Conservation (phyloP, 208 protist species). For the Lotmaria passim region DNA sequence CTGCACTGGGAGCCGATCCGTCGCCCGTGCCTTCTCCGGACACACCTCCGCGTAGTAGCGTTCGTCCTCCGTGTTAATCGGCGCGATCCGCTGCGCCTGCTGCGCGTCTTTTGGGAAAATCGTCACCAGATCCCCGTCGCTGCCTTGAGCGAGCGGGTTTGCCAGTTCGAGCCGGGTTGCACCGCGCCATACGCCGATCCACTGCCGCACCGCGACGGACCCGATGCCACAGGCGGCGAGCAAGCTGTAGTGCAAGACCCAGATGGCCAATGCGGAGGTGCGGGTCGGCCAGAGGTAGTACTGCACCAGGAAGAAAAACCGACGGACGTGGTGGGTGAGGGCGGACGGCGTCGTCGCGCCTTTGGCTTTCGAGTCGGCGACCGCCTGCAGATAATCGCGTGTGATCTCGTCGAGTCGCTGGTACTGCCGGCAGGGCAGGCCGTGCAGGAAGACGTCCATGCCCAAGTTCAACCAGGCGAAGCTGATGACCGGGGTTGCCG, state of each 20-base stretch:
- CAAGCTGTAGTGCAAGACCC: slow-evolving; percentile 62
- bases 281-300: slow-evolving; percentile 58
- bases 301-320: slow-evolving; percentile 29
- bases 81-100: slow-evolving; percentile 27
- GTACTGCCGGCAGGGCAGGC: slow-evolving; percentile 56
- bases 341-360: background rate
- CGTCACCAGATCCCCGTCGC: slow-evolving; percentile 58
- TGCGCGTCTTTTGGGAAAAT: slow-evolving; percentile 54
- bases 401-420: slow-evolving; percentile 20
- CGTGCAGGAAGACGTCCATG: slow-evolving; percentile 54
- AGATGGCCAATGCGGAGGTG: slow-evolving; percentile 55
- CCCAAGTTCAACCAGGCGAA: slow-evolving; percentile 42
- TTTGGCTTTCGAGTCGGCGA: background rate
- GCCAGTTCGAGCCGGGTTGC: slow-evolving; percentile 72
- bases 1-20: slow-evolving; percentile 4
- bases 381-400: slow-evolving; percentile 12
- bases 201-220: slow-evolving; percentile 50
- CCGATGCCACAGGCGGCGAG: slow-evolving; percentile 25
- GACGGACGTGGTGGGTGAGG: slow-evolving; percentile 20
- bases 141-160: slow-evolving; percentile 74
- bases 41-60: slow-evolving; percentile 43
- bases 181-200: slow-evolving; percentile 46
- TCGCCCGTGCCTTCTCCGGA: slow-evolving; percentile 33
- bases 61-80: slow-evolving; percentile 42
- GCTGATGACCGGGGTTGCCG: slow-evolving; percentile 27